phyloP scores from a whole-genome alignment of 1,139 yeast species.

The Pichia inconspicua region DNA sequence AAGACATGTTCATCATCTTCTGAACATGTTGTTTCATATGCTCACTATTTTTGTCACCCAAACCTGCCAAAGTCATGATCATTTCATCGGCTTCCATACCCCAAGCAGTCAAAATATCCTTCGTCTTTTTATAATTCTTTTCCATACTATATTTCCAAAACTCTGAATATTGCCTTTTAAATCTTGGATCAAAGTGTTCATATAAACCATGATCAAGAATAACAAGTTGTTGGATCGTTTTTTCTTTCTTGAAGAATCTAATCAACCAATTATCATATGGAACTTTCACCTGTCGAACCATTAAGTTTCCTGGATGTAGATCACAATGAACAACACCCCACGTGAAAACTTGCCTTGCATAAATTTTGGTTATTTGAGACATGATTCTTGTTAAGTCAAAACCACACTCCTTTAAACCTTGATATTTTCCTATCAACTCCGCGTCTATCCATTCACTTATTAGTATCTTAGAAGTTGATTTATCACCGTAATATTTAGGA shows the following conservation, averaged over 20 bases:
- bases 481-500: constrained; percentile 43
- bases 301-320: constrained; percentile 75
- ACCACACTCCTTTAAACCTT: constrained; percentile 34
- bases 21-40: constrained; percentile 21
- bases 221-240: constrained; percentile 47
- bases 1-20: constrained; percentile 24
- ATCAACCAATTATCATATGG: constrained; percentile 6
- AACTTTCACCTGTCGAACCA: constrained; percentile 37
- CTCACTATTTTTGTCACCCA: constrained; percentile 35
- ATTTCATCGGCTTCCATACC: constrained; percentile 64
- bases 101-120: constrained; percentile 49
- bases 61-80: constrained; percentile 51
- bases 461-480: constrained; percentile 44
- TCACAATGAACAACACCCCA: constrained; percentile 78
- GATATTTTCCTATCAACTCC: constrained; percentile 41
- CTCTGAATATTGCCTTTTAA: constrained; percentile 48
- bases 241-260: constrained; percentile 2
- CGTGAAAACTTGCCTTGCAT: constrained; percentile 61
- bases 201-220: constrained; percentile 72
- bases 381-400: constrained; percentile 40
- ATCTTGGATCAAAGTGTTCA: constrained; percentile 42
- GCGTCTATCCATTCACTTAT: constrained; percentile 78
- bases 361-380: constrained; percentile 46
- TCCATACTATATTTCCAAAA: constrained; percentile 61
- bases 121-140: constrained; percentile 42